A percentile compares a stretch with the other conserved stretches of the same genome.
These are phyloP conservation scores for Aegilops speltoides DNA, from an alignment of 176 grass and related monocot genomes.

Conservation along the genomic window DNA sequence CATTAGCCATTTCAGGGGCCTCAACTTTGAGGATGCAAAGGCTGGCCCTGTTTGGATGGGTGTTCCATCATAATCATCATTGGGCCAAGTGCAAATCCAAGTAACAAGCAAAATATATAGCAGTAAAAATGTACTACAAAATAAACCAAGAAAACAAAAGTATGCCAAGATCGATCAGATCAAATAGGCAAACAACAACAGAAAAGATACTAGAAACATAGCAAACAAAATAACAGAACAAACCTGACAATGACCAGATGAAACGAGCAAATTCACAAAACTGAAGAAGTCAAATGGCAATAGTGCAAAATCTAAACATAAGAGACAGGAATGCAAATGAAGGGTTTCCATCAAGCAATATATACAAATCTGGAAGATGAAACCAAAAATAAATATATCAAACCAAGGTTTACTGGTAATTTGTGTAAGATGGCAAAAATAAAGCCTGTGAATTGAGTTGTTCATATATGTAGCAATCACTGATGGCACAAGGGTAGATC, in stretches of 20 bases:
- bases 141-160: not conserved
- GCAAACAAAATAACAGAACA: not conserved
- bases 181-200: not conserved
- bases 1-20: slow-evolving; percentile 20
- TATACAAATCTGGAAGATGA: not conserved
- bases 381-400: not conserved
- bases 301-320: not conserved
- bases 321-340: not conserved
- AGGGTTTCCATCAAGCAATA: not conserved
- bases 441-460: not conserved
- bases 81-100: not conserved
- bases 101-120: too few relatives aligned
- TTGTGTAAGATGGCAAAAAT: not conserved
- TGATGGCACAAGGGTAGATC: slow-evolving; percentile 5
- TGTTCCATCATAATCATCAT: slow-evolving; percentile 18
- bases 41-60: not conserved
- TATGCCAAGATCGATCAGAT: not conserved
- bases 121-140: not conserved
- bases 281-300: not conserved
- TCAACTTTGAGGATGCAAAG: not conserved
- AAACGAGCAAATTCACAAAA: not conserved
- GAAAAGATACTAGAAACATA: not conserved
- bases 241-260: not conserved
- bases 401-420: not conserved
- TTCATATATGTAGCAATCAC: not conserved